Conservation (phyloP, 768 basidiomycete species). For the Agrocybe chaxingu region DNA sequence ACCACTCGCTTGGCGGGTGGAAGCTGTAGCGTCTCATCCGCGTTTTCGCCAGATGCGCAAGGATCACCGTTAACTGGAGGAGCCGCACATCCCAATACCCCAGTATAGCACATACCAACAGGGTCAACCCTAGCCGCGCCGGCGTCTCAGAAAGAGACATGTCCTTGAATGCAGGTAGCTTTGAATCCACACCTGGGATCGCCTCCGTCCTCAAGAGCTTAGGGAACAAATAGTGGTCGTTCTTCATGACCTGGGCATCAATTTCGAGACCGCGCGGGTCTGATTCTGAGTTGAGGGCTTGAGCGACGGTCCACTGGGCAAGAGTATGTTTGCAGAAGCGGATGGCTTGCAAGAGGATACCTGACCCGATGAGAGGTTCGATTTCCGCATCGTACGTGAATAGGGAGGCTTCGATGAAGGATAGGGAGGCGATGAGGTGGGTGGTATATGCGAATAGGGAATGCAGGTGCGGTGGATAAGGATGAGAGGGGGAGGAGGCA, state of each 20-base stretch:
- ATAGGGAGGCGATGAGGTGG: background rate
- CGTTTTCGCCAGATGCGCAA: no score
- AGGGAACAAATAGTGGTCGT: background rate
- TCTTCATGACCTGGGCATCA: background rate
- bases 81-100: no score
- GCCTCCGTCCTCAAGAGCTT: background rate
- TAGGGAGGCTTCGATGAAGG: background rate
- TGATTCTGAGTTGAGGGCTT: background rate
- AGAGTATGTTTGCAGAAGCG: background rate
- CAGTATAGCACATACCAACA: no score
- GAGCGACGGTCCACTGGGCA: background rate
- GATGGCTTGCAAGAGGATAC: constrained; percentile 1
- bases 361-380: background rate
- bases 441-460: background rate
- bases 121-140: no score
- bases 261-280: background rate
- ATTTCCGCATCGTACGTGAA: constrained; percentile 1
- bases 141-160: no score
- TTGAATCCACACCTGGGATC: no score
- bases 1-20: no score
- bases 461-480: background rate
- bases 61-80: no score
- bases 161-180: no score
- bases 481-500: background rate
- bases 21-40: no score